Conservation (phyloP, 805 yeast genomes). For the Sungouiella thailandica region DNA sequence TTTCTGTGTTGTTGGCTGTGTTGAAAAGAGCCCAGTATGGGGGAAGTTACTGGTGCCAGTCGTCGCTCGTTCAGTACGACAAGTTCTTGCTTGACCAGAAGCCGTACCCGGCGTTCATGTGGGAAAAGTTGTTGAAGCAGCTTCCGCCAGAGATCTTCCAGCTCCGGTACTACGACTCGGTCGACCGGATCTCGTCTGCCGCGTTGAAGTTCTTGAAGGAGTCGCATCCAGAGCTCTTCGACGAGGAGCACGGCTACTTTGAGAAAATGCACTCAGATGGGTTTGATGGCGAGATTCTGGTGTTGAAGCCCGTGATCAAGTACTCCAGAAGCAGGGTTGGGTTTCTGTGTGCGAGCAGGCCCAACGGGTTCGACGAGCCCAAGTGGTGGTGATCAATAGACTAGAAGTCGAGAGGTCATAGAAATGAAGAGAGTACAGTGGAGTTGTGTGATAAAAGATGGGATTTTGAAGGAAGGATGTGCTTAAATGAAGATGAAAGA, state of each 20-base stretch:
- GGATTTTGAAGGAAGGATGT: too few relatives aligned
- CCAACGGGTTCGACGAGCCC: slow-evolving; percentile 12
- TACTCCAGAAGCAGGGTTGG: slow-evolving; percentile 8
- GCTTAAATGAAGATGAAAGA: too few relatives aligned
- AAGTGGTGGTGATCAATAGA: too few relatives aligned
- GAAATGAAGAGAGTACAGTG: too few relatives aligned
- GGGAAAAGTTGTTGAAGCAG: slow-evolving; percentile 3
- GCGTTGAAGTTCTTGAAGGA: slow-evolving; percentile 8
- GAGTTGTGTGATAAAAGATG: too few relatives aligned
- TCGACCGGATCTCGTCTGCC: slow-evolving; percentile 10
- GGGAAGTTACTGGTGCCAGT: slow-evolving; percentile 26
- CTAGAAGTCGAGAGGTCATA: too few relatives aligned
- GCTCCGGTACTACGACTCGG: slow-evolving; percentile 12
- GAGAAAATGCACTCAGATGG: slow-evolving; percentile 8
- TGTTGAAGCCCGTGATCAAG: slow-evolving; percentile 11
- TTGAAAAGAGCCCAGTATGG: slow-evolving; percentile 23
- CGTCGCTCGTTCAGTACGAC: slow-evolving; percentile 28
- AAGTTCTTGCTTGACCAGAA: slow-evolving; percentile 23
- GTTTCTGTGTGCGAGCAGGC: slow-evolving; percentile 9
- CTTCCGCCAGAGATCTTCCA: slow-evolving; percentile 4
- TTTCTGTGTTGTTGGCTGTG: slow-evolving; percentile 25
- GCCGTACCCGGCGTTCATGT: slow-evolving; percentile 7
- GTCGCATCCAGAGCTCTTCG: slow-evolving; percentile 7
- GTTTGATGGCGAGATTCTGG: slow-evolving; percentile 8
- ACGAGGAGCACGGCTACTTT: slow-evolving; percentile 4